A percentile compares a stretch with the other conserved stretches of the same genome.
Conservation (phyloP, 345 rosid species). For the Boechera retrofracta region DNA sequence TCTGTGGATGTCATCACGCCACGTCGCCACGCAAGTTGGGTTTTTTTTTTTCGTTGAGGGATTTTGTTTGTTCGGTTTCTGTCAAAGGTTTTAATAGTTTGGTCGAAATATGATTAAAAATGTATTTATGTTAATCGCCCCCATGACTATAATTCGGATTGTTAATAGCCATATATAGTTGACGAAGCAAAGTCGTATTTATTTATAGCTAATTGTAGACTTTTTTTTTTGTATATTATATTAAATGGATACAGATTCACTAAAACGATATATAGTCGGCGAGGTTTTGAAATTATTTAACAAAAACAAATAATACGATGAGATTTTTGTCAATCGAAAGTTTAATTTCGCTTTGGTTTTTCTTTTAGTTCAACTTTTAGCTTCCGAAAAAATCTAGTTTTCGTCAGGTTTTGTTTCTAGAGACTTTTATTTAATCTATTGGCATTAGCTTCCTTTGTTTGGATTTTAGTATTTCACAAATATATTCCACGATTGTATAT, state of each 20-base stretch:
- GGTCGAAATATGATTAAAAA: background rate
- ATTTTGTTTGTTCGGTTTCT: background rate
- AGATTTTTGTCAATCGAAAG: too few species aligned
- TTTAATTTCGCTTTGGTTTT: too few species aligned
- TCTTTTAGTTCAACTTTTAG: too few species aligned
- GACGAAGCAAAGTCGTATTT: slow-evolving; percentile 26
- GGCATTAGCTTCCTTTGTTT: too few species aligned
- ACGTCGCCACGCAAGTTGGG: slow-evolving; percentile 1
- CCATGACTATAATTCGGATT: slow-evolving; percentile 26
- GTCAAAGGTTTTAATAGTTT: background rate
- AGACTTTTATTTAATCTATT: fast-evolving
- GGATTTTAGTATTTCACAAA: too few species aligned
- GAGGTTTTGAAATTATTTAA: slow-evolving; percentile 6
- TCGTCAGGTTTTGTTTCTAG: too few species aligned
- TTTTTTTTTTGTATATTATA: background rate
- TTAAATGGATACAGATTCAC: slow-evolving; percentile 14
- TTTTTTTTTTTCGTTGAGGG: too few species aligned
- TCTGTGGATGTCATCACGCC: slow-evolving; percentile 22
- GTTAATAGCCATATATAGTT: slow-evolving; percentile 4
- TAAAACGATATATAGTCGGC: slow-evolving; percentile 6
- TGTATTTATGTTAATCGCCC: slow-evolving; percentile 32
- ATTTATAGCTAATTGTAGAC: slow-evolving; percentile 12
- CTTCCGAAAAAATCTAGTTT: too few species aligned
- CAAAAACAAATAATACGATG: background rate
- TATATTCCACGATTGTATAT: too few species aligned